Evolutionary conservation across 179 eudicot genomes (phyloP).

Genomic region (Actinidia chinensis): DNA sequence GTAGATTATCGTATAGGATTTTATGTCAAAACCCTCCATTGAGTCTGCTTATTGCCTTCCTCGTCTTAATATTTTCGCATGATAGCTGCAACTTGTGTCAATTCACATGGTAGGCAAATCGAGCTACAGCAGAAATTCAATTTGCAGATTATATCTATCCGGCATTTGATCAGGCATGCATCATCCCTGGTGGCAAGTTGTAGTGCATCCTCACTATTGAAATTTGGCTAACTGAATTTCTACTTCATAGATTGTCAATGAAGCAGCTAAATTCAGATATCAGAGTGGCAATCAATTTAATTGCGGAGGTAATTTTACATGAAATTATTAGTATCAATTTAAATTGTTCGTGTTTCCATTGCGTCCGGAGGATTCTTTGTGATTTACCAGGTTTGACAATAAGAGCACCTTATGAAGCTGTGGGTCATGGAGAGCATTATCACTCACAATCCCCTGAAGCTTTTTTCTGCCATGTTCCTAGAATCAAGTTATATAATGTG

Average conservation of each 20-base stretch:
- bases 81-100: slow-evolving; percentile 10
- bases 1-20: not conserved
- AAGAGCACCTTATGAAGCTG: slow-evolving; percentile 98
- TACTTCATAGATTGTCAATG: slow-evolving; percentile 80
- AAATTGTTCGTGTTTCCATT: not conserved
- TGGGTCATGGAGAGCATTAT: slow-evolving; percentile 98
- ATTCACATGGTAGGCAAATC: slow-evolving; percentile 53
- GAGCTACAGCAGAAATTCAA: slow-evolving; percentile 94
- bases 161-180: slow-evolving; percentile 90
- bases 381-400: slow-evolving; percentile 72
- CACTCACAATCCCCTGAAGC: slow-evolving; percentile 99
- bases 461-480: slow-evolving; percentile 99
- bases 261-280: slow-evolving; percentile 97
- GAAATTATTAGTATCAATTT: not conserved
- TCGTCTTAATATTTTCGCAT: not conserved
- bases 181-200: slow-evolving; percentile 9
- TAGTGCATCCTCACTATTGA: slow-evolving; percentile 2
- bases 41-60: not conserved
- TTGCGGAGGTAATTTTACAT: slow-evolving; percentile 71
- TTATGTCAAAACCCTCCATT: not conserved
- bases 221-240: slow-evolving; percentile 11
- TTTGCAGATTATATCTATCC: slow-evolving; percentile 97
- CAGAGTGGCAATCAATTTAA: slow-evolving; percentile 94
- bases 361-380: not conserved
- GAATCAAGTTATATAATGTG: slow-evolving; percentile 62